Evolutionary conservation across 441 rosid genomes (phyloP), one percentile per base, ranked within the genome.

Genomic region (Euphorbia celastroides): DNA sequence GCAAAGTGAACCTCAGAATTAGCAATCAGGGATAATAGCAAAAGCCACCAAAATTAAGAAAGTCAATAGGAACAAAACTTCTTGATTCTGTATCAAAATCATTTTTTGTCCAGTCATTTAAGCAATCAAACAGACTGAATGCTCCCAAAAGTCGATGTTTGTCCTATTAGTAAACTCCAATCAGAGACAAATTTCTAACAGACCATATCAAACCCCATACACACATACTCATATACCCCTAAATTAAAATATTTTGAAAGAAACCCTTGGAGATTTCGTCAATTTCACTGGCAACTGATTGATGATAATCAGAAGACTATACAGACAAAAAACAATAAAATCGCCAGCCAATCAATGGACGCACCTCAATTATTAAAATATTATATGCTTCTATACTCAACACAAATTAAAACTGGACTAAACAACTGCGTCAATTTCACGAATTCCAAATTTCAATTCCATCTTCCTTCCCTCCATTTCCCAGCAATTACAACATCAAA

Each of bases 391-490:
- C 7, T n/a, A 67, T 11, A 14, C 6, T 26, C 12, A 9, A 26
- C 12, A 25, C 41, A 57, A 41, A 66, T 57, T 38, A 27, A 36
- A 19, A 66, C 26, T 41, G 27, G 30, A 38, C 26, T 27, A 57
- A 8, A 42, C 19, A 56, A 41, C 22, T 56, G 5, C 19, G 25
- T 19, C 23, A 13, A 67, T 7, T 56, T 67, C 41, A 64, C 1
- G 59, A 36, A 36, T 57, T 28, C 48, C 44, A 28, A 67, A 67
- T n/a, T 27, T 41, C 55, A 14, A 22, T 20, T 16, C 20, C 31
- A 65, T 54, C 58, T n/a, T 14, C 28, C 41, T 62, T 34, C 66
- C 66, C 42, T 61, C 72, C 62, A 69, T 17, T 52, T 56, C 55
- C 23, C 4, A 34, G 38, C 4, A 34, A 34, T 3, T 34, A 34